Conservation (phyloP, 2,329 filamentous ascomycete genomes). For the Pyrenophora graminea region DNA sequence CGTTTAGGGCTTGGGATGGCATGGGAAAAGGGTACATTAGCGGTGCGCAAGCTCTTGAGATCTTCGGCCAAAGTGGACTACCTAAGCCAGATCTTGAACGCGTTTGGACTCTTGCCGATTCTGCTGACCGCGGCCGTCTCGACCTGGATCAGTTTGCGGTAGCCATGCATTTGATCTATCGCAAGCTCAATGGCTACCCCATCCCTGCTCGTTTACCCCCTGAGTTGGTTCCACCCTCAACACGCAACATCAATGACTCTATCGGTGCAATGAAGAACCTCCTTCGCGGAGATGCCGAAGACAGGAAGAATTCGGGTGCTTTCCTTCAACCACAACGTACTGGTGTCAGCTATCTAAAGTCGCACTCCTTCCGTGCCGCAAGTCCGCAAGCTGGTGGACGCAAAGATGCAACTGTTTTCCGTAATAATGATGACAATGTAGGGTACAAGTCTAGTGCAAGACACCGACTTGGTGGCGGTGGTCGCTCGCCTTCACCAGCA, state of each 20-base stretch:
- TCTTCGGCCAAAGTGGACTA: slow-evolving; percentile 93
- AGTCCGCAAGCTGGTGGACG: slow-evolving; percentile 64
- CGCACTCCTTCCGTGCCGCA: slow-evolving; percentile 80
- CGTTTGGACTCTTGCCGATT: slow-evolving; percentile 93
- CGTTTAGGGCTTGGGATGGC: slow-evolving; percentile 97
- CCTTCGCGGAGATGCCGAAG: slow-evolving; percentile 85
- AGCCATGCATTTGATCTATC: slow-evolving; percentile 98
- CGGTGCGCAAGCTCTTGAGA: slow-evolving; percentile 91
- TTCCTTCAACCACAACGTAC: slow-evolving; percentile 92
- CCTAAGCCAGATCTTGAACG: slow-evolving; percentile 88
- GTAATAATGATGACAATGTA: slow-evolving; percentile 91
- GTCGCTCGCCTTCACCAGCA: slow-evolving; percentile 78
- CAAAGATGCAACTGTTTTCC: slow-evolving; percentile 95
- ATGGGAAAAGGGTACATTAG: slow-evolving; percentile 90
- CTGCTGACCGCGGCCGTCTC: slow-evolving; percentile 89
- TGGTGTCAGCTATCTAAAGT: slow-evolving; percentile 97
- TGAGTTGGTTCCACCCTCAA: slow-evolving; percentile 92
- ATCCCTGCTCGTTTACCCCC: slow-evolving; percentile 84
- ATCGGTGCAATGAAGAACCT: slow-evolving; percentile 91
- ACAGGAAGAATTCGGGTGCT: slow-evolving; percentile 85
- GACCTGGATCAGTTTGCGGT: slow-evolving; percentile 98
- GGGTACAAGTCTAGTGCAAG: slow-evolving; percentile 92
- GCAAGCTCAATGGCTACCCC: slow-evolving; percentile 94
- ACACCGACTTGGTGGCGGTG: slow-evolving; percentile 71
- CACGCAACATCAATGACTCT: slow-evolving; percentile 87